Evolutionary conservation across 805 yeast species (phyloP).

Genomic region (Jamesozyma jinghongensis): DNA sequence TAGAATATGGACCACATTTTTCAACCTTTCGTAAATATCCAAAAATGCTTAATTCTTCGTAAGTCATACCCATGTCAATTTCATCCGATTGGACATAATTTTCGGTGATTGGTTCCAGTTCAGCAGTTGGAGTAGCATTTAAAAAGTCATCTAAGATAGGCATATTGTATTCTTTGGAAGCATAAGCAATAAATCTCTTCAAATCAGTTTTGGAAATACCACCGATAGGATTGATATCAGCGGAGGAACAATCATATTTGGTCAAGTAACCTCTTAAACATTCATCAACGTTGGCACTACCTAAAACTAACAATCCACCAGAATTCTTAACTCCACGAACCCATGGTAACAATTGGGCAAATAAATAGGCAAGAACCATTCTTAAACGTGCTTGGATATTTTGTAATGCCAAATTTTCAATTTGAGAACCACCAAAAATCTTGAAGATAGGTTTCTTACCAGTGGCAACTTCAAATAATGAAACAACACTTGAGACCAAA

Average conservation of each 20-base stretch:
- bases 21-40: slow-evolving; percentile 87
- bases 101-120: slow-evolving; percentile 90
- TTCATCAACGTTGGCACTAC: slow-evolving; percentile 96
- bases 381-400: slow-evolving; percentile 93
- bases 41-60: slow-evolving; percentile 83
- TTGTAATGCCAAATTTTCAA: slow-evolving; percentile 89
- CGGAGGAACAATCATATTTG: slow-evolving; percentile 94
- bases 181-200: slow-evolving; percentile 76
- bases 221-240: slow-evolving; percentile 98
- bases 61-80: slow-evolving; percentile 96
- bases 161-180: slow-evolving; percentile 55
- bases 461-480: slow-evolving; percentile 78
- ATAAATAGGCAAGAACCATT: slow-evolving; percentile 88
- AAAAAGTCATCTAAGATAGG: slow-evolving; percentile 74
- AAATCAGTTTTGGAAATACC: slow-evolving; percentile 93
- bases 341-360: slow-evolving; percentile 96
- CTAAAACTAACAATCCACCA: slow-evolving; percentile 78
- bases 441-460: slow-evolving; percentile 84
- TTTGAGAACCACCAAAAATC: slow-evolving; percentile 86
- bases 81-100: slow-evolving; percentile 93
- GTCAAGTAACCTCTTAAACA: slow-evolving; percentile 92
- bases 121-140: slow-evolving; percentile 95
- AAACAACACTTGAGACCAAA: slow-evolving; percentile 62
- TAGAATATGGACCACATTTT: slow-evolving; percentile 93
- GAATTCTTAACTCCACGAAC: slow-evolving; percentile 54